phyloP scores from a whole-genome alignment of 2,329 filamentous ascomycete species.

The Diplocarpon rosae region DNA sequence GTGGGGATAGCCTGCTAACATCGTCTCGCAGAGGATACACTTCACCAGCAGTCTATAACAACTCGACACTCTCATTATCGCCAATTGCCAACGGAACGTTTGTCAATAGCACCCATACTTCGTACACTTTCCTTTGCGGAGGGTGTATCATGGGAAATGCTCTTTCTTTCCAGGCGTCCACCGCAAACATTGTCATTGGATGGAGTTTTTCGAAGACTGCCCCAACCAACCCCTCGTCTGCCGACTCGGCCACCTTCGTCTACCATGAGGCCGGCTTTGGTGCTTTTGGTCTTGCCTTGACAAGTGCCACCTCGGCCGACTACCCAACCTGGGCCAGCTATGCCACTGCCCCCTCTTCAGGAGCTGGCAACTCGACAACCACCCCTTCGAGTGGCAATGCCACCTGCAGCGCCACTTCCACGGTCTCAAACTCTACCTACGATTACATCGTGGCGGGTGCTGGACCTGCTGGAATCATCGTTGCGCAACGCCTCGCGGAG shows the following conservation, averaged over 20 bases:
- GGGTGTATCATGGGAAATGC: slow-evolving; percentile 29
- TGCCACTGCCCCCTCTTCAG: neutral
- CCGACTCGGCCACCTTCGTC: slow-evolving; percentile 9
- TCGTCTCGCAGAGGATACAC: slow-evolving; percentile 31
- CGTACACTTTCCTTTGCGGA: slow-evolving; percentile 42
- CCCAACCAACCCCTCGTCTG: slow-evolving; percentile 10
- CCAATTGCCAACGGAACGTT: slow-evolving; percentile 41
- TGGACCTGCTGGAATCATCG: slow-evolving; percentile 50
- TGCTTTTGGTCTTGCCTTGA: slow-evolving; percentile 12
- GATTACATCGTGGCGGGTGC: slow-evolving; percentile 55
- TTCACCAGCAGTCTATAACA: slow-evolving; percentile 35
- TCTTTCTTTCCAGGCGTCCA: slow-evolving; percentile 7
- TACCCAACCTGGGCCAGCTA: slow-evolving; percentile 14
- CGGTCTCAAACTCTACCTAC: slow-evolving; percentile 29
- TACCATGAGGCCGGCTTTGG: slow-evolving; percentile 16
- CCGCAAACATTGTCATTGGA: slow-evolving; percentile 23
- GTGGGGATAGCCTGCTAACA: slow-evolving; percentile 2
- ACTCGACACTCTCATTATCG: slow-evolving; percentile 17
- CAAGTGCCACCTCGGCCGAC: slow-evolving; percentile 7
- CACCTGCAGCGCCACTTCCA: slow-evolving; percentile 12
- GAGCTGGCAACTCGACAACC: slow-evolving; percentile 1
- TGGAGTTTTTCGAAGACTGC: slow-evolving; percentile 9
- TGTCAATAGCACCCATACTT: slow-evolving; percentile 40
- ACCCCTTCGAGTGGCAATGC: slow-evolving; percentile 5
- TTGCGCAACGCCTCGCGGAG: slow-evolving; percentile 39